Evolutionary conservation across 305 asterid species (phyloP).

Genomic region (Solanum hybrid): DNA sequence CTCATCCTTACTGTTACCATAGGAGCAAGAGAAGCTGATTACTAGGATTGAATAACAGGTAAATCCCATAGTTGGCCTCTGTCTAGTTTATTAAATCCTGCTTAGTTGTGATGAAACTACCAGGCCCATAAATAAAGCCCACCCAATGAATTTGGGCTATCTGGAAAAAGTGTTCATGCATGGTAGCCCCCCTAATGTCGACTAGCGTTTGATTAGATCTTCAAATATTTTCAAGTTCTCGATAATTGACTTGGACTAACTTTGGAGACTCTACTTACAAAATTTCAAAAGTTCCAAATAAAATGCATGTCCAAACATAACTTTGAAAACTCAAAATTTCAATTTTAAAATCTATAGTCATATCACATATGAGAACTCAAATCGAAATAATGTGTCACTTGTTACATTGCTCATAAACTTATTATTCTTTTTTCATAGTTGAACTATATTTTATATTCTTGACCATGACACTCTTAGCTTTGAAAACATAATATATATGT

Average conservation of each 20-base stretch:
- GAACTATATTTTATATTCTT: not conserved
- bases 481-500: not conserved
- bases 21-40: not conserved
- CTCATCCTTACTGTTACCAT: not conserved
- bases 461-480: not conserved
- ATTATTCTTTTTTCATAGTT: not conserved
- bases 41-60: not conserved
- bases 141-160: not conserved
- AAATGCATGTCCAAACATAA: not conserved
- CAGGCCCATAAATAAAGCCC: not conserved
- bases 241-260: not conserved
- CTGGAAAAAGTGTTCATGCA: not conserved
- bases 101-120: not conserved
- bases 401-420: not conserved
- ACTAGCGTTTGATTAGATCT: not conserved
- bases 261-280: not conserved
- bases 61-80: not conserved
- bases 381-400: not conserved
- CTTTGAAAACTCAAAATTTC: not conserved
- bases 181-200: not conserved
- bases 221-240: not conserved
- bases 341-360: too few relatives aligned
- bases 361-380: not conserved
- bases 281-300: not conserved
- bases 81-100: not conserved